Evolutionary conservation across 2,329 filamentous ascomycete genomes (phyloP).

Genomic region (Colletotrichum sp.): DNA sequence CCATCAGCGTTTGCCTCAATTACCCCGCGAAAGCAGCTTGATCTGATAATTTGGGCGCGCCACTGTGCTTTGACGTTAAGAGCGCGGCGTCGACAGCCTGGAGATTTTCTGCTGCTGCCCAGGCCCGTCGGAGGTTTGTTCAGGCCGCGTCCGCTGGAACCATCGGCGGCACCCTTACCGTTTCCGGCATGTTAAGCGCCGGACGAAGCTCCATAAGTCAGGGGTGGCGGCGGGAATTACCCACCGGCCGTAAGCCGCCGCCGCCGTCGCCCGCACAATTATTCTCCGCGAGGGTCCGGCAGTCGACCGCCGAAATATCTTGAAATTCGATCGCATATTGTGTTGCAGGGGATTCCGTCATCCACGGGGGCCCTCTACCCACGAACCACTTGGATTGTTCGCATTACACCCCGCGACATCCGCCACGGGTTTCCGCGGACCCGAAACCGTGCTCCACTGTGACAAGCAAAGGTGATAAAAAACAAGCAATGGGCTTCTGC

Average conservation of each 20-base stretch:
- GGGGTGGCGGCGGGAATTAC: background rate
- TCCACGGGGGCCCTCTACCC: fast-evolving
- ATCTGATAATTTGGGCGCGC: background rate
- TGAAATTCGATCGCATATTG: background rate
- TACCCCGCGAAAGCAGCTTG: background rate
- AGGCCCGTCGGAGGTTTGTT: background rate
- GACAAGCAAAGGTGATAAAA: background rate
- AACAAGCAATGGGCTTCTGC: background rate
- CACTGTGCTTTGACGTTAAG: background rate
- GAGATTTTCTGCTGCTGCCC: background rate
- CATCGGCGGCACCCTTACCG: background rate
- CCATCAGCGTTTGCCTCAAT: background rate
- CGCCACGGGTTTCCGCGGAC: background rate
- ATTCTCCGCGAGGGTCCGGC: background rate
- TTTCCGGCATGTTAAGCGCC: background rate
- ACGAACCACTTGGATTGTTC: background rate
- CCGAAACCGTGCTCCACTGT: background rate
- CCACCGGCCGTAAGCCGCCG: background rate
- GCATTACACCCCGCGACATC: background rate
- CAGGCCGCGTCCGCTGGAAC: background rate
- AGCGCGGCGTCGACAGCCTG: background rate
- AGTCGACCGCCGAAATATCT: background rate
- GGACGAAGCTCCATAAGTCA: background rate
- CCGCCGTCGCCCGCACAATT: background rate
- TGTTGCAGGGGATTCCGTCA: background rate